Base-by-base conservation (phyloP, 768 basidiomycete species). In the Tylopilus vinaceipallidus region DNA sequence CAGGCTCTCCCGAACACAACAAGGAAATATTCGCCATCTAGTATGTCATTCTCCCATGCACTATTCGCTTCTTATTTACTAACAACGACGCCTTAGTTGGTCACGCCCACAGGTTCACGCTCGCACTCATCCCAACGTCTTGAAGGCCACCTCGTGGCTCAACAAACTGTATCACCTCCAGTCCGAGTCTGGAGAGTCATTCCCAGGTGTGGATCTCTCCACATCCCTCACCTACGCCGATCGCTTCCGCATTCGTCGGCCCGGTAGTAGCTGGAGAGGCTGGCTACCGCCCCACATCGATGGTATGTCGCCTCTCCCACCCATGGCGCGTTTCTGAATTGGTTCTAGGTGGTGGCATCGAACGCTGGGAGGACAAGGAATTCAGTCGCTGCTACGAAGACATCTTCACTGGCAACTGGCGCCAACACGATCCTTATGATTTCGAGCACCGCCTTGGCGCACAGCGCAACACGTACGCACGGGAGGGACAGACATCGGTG, bases 11-110 rank as follows among this genome's bases (percentile, higher is more conserved):
- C 0, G 73, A 53, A 7, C 55, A 75, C 17, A 68, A 87, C 55
- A 86, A 83, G 45, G 85, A 88, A 57, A 86, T 88, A 67, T 87
- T 83, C 67, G 70, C 80, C 59, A 77, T 88, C 45, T 88, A 86
- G 85, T 85, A 56, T 42, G 79, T 72, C 5, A 2, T 6, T 44
- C 32, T 32, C 11, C 10, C 0, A 20, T 30, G 5, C 4, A 20
- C 1, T 1, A 13, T 19, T 34, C 44, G 41, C 27, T 29, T 11
- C 27, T 29, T 45, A 29, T 29, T 29, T 20, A 47, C n/a, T n/a
- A n/a, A n/a, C n/a, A n/a, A 27, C 12, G 6, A 4, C 2, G 6
- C 20, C 51, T 23, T 34, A 77, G 75, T 62, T 78, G 76, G 76
- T 71, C 76, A 14, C 67, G 63, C 34, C 61, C 80, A 10, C 84